Percentiles rank a stretch among this genome's conserved stretches.
Conservation (phyloP, 163 green algal species). For the Scenedesmus sp. region DNA sequence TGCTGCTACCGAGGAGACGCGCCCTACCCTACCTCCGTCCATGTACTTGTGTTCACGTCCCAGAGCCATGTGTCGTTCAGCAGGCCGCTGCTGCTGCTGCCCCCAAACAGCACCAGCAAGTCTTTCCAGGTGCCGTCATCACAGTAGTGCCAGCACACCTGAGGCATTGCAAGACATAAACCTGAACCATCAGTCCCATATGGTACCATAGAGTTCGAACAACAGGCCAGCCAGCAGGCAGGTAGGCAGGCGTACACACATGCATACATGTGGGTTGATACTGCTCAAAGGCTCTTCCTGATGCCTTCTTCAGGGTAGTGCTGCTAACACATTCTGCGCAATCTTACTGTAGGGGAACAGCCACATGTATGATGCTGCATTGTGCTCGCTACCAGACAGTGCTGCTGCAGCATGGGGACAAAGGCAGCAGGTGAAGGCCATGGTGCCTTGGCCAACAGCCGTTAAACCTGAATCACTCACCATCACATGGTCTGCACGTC, state of each 20-base stretch:
- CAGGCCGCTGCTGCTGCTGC: slow-evolving; percentile 8
- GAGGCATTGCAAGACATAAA: neutral
- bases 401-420: neutral
- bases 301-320: too few relatives aligned
- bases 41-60: slow-evolving; percentile 10
- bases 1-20: neutral
- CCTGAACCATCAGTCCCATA: neutral
- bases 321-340: neutral
- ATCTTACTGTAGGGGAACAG: neutral
- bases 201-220: neutral
- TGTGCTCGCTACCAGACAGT: neutral
- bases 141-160: slow-evolving; percentile 50
- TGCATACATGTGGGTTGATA: too few relatives aligned
- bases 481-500: slow-evolving; percentile 33
- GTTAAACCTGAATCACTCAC: neutral
- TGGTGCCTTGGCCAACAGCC: neutral
- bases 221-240: neutral
- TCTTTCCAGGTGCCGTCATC: slow-evolving; percentile 48
- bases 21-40: slow-evolving; percentile 19
- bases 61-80: slow-evolving; percentile 44
- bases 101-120: slow-evolving; percentile 43
- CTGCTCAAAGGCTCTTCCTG: too few relatives aligned
- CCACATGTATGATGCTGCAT: neutral
- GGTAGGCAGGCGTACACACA: too few relatives aligned
- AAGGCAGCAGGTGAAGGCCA: neutral